Conservation (phyloP, 148 eudicot species). For the Nepenthes gracilis region DNA sequence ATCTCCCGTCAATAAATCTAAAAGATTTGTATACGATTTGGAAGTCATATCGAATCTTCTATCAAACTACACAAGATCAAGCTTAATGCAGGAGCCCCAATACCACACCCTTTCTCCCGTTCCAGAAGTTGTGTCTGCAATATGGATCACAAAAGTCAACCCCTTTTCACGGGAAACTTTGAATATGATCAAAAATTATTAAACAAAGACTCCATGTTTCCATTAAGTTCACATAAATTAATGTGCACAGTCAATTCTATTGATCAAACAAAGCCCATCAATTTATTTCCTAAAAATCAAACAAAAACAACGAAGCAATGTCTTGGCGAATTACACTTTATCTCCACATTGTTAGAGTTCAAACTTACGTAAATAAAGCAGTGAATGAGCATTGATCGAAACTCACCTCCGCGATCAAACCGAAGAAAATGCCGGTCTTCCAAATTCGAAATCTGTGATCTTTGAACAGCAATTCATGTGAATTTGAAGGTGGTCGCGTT, state of each 20-base stretch:
- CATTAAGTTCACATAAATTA: no score
- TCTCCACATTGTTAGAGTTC: not conserved
- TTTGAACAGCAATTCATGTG: not conserved
- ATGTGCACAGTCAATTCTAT: no score
- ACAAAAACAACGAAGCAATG: no score
- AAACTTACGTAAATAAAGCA: not conserved
- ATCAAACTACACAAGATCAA: not conserved
- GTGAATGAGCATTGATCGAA: not conserved
- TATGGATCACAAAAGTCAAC: no score
- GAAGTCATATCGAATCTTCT: slow-evolving; percentile 14
- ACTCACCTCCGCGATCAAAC: not conserved
- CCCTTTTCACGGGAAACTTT: no score
- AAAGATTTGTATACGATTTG: slow-evolving; percentile 32
- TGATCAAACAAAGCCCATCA: no score
- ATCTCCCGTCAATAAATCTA: slow-evolving; percentile 29
- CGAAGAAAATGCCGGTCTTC: slow-evolving; percentile 5
- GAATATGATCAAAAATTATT: no score
- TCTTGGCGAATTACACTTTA: not conserved
- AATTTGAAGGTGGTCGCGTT: not conserved
- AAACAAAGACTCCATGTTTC: no score
- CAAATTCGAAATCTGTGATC: slow-evolving; percentile 2
- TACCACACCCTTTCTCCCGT: no score
- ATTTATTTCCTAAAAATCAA: no score
- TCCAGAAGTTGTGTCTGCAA: no score
- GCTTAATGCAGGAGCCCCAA: not conserved